Evolutionary conservation across 441 rosid genomes (phyloP).

Genomic region (Gossypium trilobum): DNA sequence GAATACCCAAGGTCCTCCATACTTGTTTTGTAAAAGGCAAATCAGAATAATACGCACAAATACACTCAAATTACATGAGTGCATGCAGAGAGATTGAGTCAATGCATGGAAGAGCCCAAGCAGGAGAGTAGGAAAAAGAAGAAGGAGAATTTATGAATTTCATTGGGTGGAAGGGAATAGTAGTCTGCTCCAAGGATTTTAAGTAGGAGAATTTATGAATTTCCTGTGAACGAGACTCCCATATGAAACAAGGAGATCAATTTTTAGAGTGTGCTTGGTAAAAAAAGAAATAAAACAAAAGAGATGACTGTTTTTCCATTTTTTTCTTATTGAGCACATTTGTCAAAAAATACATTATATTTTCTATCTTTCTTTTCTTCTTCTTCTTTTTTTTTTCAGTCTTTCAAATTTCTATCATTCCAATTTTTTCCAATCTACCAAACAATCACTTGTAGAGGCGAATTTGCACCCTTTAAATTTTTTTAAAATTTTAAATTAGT

Average conservation of each 20-base stretch:
- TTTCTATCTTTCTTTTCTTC: no score
- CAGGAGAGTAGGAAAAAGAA: neutral
- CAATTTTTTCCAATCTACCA: no score
- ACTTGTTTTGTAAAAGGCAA: constrained; percentile 51
- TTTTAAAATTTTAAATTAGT: no score
- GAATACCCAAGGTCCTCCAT: constrained; percentile 61
- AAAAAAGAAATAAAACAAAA: no score
- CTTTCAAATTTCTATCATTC: no score
- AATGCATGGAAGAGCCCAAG: neutral
- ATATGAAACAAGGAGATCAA: constrained; percentile 29
- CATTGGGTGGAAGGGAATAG: constrained; percentile 38
- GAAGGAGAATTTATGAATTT: neutral
- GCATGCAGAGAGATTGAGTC: neutral
- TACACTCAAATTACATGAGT: neutral
- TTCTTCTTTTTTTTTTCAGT: no score
- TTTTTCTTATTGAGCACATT: no score
- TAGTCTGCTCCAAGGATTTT: constrained; percentile 52
- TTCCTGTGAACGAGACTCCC: constrained; percentile 79
- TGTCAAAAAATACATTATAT: no score
- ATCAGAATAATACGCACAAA: neutral
- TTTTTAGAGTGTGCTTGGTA: neutral
- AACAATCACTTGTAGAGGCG: no score
- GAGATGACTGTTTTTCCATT: no score
- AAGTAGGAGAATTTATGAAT: constrained; percentile 42
- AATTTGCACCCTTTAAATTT: no score